phyloP scores from a whole-genome alignment of 2,329 filamentous ascomycete genomes.

The Aspergillus sp. region DNA sequence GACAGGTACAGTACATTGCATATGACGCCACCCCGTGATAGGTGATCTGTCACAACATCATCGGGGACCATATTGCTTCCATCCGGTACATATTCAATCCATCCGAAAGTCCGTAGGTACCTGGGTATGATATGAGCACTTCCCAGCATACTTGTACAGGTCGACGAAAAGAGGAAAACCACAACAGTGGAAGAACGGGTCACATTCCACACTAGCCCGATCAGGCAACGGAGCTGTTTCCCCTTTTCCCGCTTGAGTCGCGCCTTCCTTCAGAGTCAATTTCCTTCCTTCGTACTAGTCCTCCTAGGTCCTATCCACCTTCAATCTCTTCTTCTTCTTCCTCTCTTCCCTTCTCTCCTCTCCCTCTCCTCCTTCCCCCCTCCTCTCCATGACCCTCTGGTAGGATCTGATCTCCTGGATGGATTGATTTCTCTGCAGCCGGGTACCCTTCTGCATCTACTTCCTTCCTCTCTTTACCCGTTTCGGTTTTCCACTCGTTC shows the following conservation, averaged over 20 bases:
- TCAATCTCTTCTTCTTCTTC: slow-evolving; percentile 10
- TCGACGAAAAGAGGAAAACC: no score
- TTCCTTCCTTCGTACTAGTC: slow-evolving; percentile 15
- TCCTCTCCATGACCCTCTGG: slow-evolving; percentile 25
- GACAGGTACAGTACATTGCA: no score
- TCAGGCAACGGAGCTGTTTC: slow-evolving; percentile 3
- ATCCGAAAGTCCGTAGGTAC: no score
- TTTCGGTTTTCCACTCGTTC: slow-evolving; percentile 15
- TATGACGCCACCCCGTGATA: no score
- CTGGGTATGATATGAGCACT: no score
- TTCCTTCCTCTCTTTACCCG: slow-evolving; percentile 12
- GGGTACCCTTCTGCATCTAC: slow-evolving; percentile 10
- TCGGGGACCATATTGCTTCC: no score
- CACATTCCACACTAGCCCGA: neutral
- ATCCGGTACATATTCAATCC: no score
- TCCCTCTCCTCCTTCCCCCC: slow-evolving; percentile 8
- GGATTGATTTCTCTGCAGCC: slow-evolving; percentile 11
- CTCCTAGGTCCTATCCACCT: slow-evolving; percentile 7
- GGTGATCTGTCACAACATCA: no score
- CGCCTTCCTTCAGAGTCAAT: neutral
- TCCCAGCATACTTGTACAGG: no score
- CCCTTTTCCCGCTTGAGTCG: slow-evolving; percentile 19
- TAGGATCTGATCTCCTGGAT: slow-evolving; percentile 24
- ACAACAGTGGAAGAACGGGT: neutral
- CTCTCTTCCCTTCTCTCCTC: slow-evolving; percentile 8